phyloP scores from a whole-genome alignment of 257 asterid species.

The Handroanthus guayacan region DNA sequence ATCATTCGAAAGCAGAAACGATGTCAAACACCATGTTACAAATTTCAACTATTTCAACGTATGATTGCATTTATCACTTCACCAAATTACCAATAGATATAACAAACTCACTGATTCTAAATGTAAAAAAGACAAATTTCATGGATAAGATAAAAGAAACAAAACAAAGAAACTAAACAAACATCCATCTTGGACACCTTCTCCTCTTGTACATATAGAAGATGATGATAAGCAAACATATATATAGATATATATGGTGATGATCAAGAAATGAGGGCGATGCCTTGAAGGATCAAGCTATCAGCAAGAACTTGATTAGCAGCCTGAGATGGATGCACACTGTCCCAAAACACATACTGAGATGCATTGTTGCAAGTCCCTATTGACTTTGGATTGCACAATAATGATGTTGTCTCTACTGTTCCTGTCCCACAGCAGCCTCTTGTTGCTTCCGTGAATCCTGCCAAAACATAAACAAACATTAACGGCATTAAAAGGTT shows the following conservation, averaged over 20 bases:
- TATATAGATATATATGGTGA: not conserved
- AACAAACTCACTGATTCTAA: conserved; percentile 31
- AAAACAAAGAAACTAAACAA: conserved; percentile 13
- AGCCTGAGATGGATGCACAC: conserved; percentile 95
- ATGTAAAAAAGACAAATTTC: conserved; percentile 13
- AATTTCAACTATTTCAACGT: conserved; percentile 29
- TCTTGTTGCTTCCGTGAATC: conserved; percentile 73
- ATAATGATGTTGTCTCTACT: conserved; percentile 68
- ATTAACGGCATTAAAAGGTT: too few species aligned
- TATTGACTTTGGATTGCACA: conserved; percentile 77
- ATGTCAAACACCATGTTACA: not conserved
- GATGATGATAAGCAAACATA: too few species aligned
- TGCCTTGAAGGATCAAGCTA: conserved; percentile 69
- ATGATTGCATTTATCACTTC: conserved; percentile 32
- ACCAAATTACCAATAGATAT: conserved; percentile 4
- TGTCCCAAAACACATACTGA: conserved; percentile 90
- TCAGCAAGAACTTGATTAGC: conserved; percentile 84
- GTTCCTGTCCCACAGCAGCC: conserved; percentile 96
- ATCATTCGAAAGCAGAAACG: too few species aligned
- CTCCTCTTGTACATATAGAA: conserved; percentile 1
- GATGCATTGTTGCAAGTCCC: conserved; percentile 85
- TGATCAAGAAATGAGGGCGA: conserved; percentile 56
- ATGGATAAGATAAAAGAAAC: not conserved
- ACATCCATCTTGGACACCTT: conserved; percentile 16
- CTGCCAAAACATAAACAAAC: conserved; percentile 39